Base-by-base conservation (phyloP, 2,329 filamentous ascomycete genomes). In the Penicillium brasilianum region DNA sequence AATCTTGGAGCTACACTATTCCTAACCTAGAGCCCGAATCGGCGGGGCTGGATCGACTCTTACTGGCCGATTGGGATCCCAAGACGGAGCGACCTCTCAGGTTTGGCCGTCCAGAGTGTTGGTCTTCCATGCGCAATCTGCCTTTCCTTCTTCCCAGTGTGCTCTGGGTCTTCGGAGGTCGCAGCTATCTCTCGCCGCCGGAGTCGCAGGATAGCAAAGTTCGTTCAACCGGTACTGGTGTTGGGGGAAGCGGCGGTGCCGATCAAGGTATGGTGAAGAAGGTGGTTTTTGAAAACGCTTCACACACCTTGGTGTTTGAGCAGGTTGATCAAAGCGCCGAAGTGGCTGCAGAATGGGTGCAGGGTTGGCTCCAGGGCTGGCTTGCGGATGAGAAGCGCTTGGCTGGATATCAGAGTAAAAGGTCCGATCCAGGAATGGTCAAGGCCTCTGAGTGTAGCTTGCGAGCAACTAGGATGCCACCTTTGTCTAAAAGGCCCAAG, bases 61-160 rank as follows among this genome's bases (percentile, higher is more conserved):
- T 69, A 0, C 32, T 67, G 3, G 56, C 64, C 1, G 67, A 68
- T 43, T 69, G 65, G 63, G 48, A 66, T 60, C 28, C 34, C 1
- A 57, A 62, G 9, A 20, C 49, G 3, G 61, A 66, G 22, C 59
- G 61, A n/a, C 57, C 58, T 6, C 57, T 51, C 10, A 18, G 59
- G 2, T 65, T 63, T 28, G 55, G 61, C 7, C 61, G 69, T 4
- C 67, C 69, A 3, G 46, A 70, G 34, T 65, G 61, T 28, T 61
- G 46, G 53, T 50, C 60, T 1, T 48, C 62, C 1, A 59, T 64
- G 53, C 62, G 57, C 2, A 67, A 67, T 53, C 39, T 72, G 4
- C 69, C 70, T 2, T 64, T 57, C 22, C 18, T 72, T 4, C 64
- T 69, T 20, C 70, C 70, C 0, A 66, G 64, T 57, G 69, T 72